A percentile compares a stretch with the other conserved stretches of the same genome.
Evolutionary conservation across 805 yeast species (phyloP).

Genomic region (Cyberlindnera veronae): DNA sequence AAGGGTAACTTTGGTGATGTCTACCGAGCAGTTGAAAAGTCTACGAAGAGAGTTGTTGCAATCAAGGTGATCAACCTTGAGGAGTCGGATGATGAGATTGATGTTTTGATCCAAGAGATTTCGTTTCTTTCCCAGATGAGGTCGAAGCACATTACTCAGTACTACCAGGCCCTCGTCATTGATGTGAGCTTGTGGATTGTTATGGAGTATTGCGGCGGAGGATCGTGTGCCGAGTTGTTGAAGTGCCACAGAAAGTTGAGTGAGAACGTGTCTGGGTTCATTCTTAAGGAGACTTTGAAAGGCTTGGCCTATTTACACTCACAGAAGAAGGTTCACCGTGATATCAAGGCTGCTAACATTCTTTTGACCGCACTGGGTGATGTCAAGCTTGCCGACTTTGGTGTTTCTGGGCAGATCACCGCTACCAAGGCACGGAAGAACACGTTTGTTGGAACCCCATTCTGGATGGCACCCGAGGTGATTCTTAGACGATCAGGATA

Average conservation of each 20-base stretch:
- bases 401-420: constrained; percentile 80
- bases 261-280: constrained; percentile 59
- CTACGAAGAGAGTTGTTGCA: constrained; percentile 55
- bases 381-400: constrained; percentile 88
- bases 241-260: constrained; percentile 48
- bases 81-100: constrained; percentile 71
- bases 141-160: constrained; percentile 60
- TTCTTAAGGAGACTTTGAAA: constrained; percentile 57
- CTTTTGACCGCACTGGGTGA: constrained; percentile 64
- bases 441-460: constrained; percentile 93
- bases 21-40: constrained; percentile 47
- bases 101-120: constrained; percentile 71
- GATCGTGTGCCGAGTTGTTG: constrained; percentile 79
- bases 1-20: constrained; percentile 88
- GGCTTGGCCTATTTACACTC: constrained; percentile 78
- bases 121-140: constrained; percentile 63
- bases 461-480: constrained; percentile 99
- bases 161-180: constrained; percentile 58
- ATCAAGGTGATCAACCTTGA: constrained; percentile 85
- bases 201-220: constrained; percentile 96
- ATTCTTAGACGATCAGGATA: constrained; percentile 62
- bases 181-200: constrained; percentile 79
- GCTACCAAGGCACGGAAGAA: constrained; percentile 58
- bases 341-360: constrained; percentile 87
- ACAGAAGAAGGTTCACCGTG: constrained; percentile 80